Evolutionary conservation across 108 stramenopile species (phyloP).

Genomic region (Cylindrotheca fusiformis): DNA sequence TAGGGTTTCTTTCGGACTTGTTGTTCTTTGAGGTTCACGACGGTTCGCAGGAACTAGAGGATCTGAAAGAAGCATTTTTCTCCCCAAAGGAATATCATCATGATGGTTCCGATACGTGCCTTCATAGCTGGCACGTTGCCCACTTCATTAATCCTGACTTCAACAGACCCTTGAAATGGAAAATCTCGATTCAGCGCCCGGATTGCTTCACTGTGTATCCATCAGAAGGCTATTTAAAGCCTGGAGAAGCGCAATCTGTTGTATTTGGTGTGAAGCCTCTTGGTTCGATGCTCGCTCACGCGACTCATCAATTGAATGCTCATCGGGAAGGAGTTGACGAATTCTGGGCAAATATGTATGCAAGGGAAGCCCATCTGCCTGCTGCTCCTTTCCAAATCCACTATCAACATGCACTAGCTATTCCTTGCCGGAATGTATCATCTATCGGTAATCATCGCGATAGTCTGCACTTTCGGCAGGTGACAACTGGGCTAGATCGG

Average conservation of each 20-base stretch:
- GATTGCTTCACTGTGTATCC: slow-evolving; percentile 71
- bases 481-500: no score
- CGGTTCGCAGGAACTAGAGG: slow-evolving; percentile 13
- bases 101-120: slow-evolving; percentile 33
- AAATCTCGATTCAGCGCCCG: slow-evolving; percentile 52
- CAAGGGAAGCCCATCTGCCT: slow-evolving; percentile 53
- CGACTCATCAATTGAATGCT: slow-evolving; percentile 51
- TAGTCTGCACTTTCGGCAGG: not conserved
- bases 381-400: slow-evolving; percentile 61
- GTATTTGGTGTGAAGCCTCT: slow-evolving; percentile 51
- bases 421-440: slow-evolving; percentile 15
- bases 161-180: slow-evolving; percentile 47
- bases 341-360: slow-evolving; percentile 37
- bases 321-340: slow-evolving; percentile 52
- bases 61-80: slow-evolving; percentile 20
- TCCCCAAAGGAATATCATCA: slow-evolving; percentile 4
- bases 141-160: slow-evolving; percentile 65
- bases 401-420: slow-evolving; percentile 50
- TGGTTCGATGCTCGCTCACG: slow-evolving; percentile 42
- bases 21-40: slow-evolving; percentile 67
- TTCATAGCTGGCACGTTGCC: slow-evolving; percentile 64
- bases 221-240: slow-evolving; percentile 55
- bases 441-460: slow-evolving; percentile 5
- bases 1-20: slow-evolving; percentile 53
- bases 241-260: slow-evolving; percentile 53